Conservation (phyloP, 805 yeast genomes). For the Pichia paraexigua region DNA sequence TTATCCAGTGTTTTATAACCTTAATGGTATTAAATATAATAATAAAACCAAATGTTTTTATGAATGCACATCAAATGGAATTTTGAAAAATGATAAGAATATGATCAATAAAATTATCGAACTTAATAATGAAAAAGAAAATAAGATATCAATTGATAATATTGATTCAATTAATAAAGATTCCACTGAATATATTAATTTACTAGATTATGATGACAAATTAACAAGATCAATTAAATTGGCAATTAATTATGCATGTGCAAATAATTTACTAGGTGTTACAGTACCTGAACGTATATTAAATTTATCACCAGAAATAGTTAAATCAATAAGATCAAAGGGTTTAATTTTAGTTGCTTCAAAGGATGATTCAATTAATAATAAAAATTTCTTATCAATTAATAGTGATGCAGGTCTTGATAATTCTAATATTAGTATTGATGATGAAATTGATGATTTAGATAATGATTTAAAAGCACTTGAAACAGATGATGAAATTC, state of each 20-base stretch:
- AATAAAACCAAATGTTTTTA: conserved; percentile 24
- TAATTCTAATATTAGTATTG: conserved; percentile 9
- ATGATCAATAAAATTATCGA: background rate
- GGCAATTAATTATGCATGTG: conserved; percentile 71
- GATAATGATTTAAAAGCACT: conserved; percentile 8
- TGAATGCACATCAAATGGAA: conserved; percentile 36
- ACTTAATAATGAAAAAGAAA: background rate
- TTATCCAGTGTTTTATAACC: conserved; percentile 83
- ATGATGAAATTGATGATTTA: conserved; percentile 8
- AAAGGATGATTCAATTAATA: conserved; percentile 15
- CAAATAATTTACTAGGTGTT: conserved; percentile 79
- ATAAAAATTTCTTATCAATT: conserved; percentile 10
- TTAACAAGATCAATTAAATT: conserved; percentile 68
- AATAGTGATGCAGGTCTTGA: background rate
- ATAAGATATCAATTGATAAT: conserved; percentile 27
- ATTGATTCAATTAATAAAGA: conserved; percentile 31
- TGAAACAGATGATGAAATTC: conserved; percentile 30
- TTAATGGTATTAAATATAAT: conserved; percentile 53
- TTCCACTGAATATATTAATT: conserved; percentile 27
- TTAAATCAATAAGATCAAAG: conserved; percentile 64
- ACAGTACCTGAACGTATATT: conserved; percentile 67
- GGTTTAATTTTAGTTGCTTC: conserved; percentile 75
- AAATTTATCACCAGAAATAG: conserved; percentile 64
- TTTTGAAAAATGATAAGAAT: conserved; percentile 10
- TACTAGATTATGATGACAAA: conserved; percentile 31